Evolutionary conservation across 2,329 filamentous ascomycete species (phyloP), one percentile per base, ranked within the genome.

Genomic region (Byssochlamys sp.): DNA sequence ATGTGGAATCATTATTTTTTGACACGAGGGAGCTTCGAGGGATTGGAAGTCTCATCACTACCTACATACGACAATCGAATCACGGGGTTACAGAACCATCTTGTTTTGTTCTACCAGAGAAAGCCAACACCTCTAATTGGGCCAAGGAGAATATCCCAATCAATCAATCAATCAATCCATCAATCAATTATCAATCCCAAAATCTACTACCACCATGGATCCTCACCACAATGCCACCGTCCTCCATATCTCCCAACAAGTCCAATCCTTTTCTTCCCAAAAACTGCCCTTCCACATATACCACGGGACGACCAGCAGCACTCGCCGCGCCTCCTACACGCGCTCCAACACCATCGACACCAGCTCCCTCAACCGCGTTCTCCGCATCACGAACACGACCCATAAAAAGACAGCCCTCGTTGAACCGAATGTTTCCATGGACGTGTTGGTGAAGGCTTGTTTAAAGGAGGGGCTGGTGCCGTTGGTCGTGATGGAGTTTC

Each of bases 371-470:
- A 79, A 77, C 61, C 79, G 82, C 69, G 81, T 91, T 14, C 74
- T 91, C 9, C 71, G 76, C 7, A 74, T 91, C 52, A 80, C 35
- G 4, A 45, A 45, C 35, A 45, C 35, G 4, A 3, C 12, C 14
- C 90, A 72, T 1, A 69, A 68, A 4, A 79, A 77, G 61, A 85
- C 80, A 2, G 86, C 81, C 4, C 70, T 87, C n/a, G 85, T 87
- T 0, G 85, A 89, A 65, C 84, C 85, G 0, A 89, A 88, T 62
- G 85, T 89, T 2, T 77, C 84, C 0, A 88, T 89, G 84, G 84
- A 87, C 58, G 73, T 73, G 0, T 75, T 89, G 1, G 80, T 88
- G 0, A 77, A 80, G 55, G 81, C 78, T 1, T 84, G 84, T 0
- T 63, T 85, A 52, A 68, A 72, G 3, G 66, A 82, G 53, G 80